Conservation (phyloP, 495 filamentous ascomycete species). For the Neurospora africana region DNA sequence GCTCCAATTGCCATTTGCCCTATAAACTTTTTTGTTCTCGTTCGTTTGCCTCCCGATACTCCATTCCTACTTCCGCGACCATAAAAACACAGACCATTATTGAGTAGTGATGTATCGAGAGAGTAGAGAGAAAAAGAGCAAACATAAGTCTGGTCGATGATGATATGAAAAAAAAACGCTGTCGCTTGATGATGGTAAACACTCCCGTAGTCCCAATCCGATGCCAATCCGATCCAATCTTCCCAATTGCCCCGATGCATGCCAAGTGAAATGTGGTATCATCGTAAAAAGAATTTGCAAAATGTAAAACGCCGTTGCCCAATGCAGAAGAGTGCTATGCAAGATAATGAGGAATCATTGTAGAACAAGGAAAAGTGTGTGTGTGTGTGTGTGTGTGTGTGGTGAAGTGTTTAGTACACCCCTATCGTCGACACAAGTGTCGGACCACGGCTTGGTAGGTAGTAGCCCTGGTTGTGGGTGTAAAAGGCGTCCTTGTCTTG, state of each 20-base stretch:
- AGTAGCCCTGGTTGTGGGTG: constrained; percentile 44
- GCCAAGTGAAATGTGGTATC: constrained; percentile 3
- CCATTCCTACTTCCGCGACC: neutral
- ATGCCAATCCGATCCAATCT: neutral
- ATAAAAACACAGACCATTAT: constrained; percentile 1
- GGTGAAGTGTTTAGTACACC: constrained; percentile 28
- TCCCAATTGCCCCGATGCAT: neutral
- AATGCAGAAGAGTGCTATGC: constrained; percentile 4
- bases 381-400: neutral
- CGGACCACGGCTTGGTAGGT: constrained; percentile 41
- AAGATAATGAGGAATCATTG: neutral
- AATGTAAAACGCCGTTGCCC: constrained; percentile 8
- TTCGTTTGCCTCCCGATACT: neutral
- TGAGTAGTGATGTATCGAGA: neutral
- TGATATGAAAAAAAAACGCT: neutral
- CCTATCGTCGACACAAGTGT: constrained; percentile 37
- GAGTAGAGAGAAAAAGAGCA: neutral
- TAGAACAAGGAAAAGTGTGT: constrained; percentile 23
- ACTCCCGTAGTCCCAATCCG: neutral
- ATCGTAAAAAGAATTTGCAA: neutral
- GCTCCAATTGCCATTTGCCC: neutral
- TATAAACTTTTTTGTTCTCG: neutral
- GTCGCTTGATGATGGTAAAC: neutral
- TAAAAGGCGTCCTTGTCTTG: constrained; percentile 43
- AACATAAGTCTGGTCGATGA: neutral